phyloP scores from a whole-genome alignment of 345 rosid species.

The Isatis tinctoria region DNA sequence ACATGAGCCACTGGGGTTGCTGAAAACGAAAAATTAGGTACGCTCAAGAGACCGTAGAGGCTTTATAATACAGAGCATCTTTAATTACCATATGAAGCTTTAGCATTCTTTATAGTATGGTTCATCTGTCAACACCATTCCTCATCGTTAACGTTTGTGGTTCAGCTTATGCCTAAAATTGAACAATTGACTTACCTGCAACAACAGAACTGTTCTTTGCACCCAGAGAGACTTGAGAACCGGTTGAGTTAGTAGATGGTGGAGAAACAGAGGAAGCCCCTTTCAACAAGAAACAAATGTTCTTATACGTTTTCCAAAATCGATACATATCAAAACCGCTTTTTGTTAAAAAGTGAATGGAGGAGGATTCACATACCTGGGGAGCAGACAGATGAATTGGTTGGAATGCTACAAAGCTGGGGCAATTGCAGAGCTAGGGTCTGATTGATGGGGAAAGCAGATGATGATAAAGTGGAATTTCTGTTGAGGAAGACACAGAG shows the following conservation, averaged over 20 bases:
- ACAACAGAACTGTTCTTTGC: slow-evolving; percentile 33
- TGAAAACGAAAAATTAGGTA: not conserved
- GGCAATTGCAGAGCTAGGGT: slow-evolving; percentile 62
- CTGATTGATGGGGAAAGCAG: slow-evolving; percentile 58
- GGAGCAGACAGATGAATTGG: slow-evolving; percentile 46
- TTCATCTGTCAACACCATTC: not conserved
- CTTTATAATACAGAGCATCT: not conserved
- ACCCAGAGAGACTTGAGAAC: slow-evolving; percentile 45
- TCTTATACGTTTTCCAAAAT: not conserved
- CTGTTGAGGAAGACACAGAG: slow-evolving; percentile 62
- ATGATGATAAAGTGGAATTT: slow-evolving; percentile 32
- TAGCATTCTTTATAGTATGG: not conserved
- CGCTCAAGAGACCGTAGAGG: not conserved
- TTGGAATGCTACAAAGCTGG: slow-evolving; percentile 43
- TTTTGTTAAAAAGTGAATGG: not conserved
- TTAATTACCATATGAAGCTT: not conserved
- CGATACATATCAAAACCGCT: not conserved
- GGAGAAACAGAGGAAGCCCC: slow-evolving; percentile 38
- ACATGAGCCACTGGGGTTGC: slow-evolving; percentile 45
- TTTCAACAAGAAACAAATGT: slow-evolving; percentile 8
- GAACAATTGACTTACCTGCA: slow-evolving; percentile 38
- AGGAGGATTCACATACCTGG: slow-evolving; percentile 11
- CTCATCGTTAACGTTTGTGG: not conserved
- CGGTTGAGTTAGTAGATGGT: slow-evolving; percentile 30
- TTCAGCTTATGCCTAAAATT: not conserved